phyloP scores from a whole-genome alignment of 2,329 filamentous ascomycete species.

The Phoma sp. region DNA sequence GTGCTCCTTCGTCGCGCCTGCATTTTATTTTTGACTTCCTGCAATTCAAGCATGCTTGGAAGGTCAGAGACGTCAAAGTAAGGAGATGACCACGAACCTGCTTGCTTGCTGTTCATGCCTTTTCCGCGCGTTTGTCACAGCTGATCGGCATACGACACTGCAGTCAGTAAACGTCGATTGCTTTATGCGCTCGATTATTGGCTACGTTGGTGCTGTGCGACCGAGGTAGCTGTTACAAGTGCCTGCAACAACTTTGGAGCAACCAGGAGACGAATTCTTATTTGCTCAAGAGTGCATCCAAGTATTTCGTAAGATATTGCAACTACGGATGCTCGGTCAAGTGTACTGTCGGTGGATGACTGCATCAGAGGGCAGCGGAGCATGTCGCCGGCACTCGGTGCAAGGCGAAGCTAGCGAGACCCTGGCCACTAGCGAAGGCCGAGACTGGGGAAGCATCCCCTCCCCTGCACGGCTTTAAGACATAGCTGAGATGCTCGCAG shows the following conservation, averaged over 20 bases:
- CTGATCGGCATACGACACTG: slow-evolving; percentile 6
- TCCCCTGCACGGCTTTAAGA: slow-evolving; percentile 3
- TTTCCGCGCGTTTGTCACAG: not conserved
- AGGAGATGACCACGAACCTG: slow-evolving; percentile 30
- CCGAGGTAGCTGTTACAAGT: not conserved
- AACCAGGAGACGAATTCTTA: not conserved
- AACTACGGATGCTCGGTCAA: slow-evolving; percentile 5
- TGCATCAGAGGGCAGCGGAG: slow-evolving; percentile 1
- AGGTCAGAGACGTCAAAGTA: not conserved
- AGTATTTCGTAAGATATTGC: not conserved
- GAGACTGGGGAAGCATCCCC: slow-evolving; percentile 6
- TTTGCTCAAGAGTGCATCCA: too few species aligned
- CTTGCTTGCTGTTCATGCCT: slow-evolving; percentile 45
- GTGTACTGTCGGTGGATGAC: not conserved
- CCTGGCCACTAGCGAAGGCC: slow-evolving; percentile 8
- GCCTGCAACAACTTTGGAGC: not conserved
- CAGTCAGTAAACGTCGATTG: not conserved
- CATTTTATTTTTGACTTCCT: slow-evolving; percentile 73
- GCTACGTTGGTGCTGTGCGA: slow-evolving; percentile 7
- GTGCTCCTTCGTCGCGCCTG: slow-evolving; percentile 55
- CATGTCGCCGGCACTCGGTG: not conserved
- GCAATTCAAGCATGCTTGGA: slow-evolving; percentile 65
- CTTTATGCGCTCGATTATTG: slow-evolving; percentile 6
- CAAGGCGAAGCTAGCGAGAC: slow-evolving; percentile 3
- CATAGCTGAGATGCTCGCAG: not conserved